Percentiles rank a stretch among this genome's conserved stretches.
Evolutionary conservation across 2,329 filamentous ascomycete genomes (phyloP).

Genomic region (Colletotrichum horii): DNA sequence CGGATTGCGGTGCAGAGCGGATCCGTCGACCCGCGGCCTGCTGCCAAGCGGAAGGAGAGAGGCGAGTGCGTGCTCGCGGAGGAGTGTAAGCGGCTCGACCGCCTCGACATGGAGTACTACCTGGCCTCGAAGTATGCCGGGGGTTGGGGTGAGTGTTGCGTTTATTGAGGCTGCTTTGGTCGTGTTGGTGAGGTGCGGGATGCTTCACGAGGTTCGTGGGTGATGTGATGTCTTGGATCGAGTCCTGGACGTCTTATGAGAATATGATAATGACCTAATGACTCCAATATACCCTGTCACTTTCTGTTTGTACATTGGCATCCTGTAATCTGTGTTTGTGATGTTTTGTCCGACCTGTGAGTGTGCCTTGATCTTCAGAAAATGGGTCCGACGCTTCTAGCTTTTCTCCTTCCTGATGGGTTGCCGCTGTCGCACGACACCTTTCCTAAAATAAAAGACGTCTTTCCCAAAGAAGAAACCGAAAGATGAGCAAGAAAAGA

Average conservation of each 20-base stretch:
- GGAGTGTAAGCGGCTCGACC: not conserved
- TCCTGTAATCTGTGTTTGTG: not conserved
- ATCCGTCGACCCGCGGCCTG: accelerated
- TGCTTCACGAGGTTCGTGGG: not conserved
- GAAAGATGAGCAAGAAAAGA: too few species aligned
- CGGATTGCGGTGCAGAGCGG: not conserved
- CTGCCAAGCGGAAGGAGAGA: not conserved
- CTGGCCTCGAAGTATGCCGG: not conserved
- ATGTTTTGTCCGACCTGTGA: not conserved
- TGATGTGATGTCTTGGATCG: not conserved
- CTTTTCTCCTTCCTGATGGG: not conserved
- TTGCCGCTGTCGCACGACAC: not conserved
- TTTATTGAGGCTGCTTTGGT: not conserved
- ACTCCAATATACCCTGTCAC: not conserved
- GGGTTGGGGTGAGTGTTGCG: not conserved
- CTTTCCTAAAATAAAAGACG: not conserved
- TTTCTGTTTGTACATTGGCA: not conserved
- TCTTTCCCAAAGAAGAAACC: not conserved
- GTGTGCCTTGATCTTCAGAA: not conserved
- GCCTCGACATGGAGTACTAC: not conserved
- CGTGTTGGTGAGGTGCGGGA: not conserved
- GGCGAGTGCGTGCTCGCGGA: not conserved
- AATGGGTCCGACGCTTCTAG: not conserved
- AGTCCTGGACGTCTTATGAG: not conserved
- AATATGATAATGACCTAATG: not conserved